Evolutionary conservation across 257 asterid species (phyloP).

Genomic region (Gardenia jasminoides): DNA sequence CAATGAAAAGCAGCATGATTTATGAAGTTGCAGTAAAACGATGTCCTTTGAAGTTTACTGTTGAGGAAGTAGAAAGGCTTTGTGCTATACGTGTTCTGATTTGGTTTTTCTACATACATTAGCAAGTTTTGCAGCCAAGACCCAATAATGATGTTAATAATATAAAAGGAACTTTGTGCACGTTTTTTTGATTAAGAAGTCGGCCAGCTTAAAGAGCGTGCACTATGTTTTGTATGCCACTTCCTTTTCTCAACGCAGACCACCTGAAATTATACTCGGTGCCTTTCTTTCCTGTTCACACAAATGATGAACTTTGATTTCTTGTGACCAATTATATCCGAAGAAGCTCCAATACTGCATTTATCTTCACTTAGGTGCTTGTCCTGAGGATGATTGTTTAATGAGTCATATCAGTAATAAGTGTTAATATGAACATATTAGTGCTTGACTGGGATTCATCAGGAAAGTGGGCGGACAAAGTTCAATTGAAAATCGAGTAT

Average conservation of each 20-base stretch:
- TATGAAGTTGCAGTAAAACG: background rate
- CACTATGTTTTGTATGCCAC: constrained; percentile 25
- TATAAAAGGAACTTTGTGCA: constrained; percentile 5
- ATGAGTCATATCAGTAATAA: background rate
- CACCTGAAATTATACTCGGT: background rate
- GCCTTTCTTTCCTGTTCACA: background rate
- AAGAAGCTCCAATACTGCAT: background rate
- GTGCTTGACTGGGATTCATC: background rate
- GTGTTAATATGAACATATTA: background rate
- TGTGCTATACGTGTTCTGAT: background rate
- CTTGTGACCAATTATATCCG: background rate
- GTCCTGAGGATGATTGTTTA: background rate
- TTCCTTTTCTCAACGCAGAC: background rate
- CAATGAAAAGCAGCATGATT: background rate
- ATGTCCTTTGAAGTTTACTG: background rate
- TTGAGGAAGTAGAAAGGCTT: background rate
- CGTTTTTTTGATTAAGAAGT: constrained; percentile 6
- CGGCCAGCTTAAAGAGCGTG: constrained; percentile 1
- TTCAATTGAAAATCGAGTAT: background rate
- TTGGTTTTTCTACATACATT: background rate
- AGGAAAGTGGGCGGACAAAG: background rate
- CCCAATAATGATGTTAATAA: background rate
- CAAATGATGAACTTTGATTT: background rate
- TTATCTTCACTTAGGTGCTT: background rate
- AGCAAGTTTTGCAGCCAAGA: background rate